These are phyloP conservation scores for Neoascochyta sp. DNA, from an alignment of 2,329 filamentous ascomycete genomes.

Conservation along the genomic window DNA sequence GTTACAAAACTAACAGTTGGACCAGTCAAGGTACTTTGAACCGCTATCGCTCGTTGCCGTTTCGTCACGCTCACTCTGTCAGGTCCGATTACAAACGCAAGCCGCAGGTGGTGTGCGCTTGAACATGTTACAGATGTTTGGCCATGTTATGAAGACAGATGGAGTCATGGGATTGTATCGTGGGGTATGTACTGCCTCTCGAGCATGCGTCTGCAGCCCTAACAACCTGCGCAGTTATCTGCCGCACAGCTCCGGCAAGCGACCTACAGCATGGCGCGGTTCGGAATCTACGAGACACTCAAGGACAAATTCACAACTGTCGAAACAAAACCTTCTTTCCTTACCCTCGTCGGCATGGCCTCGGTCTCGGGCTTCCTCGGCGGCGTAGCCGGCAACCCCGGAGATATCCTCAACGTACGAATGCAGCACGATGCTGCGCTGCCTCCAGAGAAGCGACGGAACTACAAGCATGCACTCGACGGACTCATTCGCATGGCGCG, in stretches of 20 bases:
- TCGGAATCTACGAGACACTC: slow-evolving; percentile 92
- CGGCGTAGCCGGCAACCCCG: slow-evolving; percentile 86
- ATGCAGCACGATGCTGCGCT: slow-evolving; percentile 94
- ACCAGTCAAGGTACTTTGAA: slow-evolving; percentile 44
- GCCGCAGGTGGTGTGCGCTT: slow-evolving; percentile 61
- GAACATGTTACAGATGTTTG: slow-evolving; percentile 81
- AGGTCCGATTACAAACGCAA: slow-evolving; percentile 88
- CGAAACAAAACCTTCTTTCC: slow-evolving; percentile 59
- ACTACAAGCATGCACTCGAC: slow-evolving; percentile 86
- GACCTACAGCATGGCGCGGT: slow-evolving; percentile 94
- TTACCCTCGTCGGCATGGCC: slow-evolving; percentile 77
- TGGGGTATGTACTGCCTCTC: slow-evolving; percentile 53
- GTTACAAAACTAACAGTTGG: slow-evolving; percentile 26
- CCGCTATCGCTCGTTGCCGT: slow-evolving; percentile 1
- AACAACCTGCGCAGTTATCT: slow-evolving; percentile 59
- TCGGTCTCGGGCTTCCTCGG: slow-evolving; percentile 81
- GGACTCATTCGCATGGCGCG: slow-evolving; percentile 83
- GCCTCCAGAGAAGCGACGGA: slow-evolving; percentile 67
- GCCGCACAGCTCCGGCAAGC: slow-evolving; percentile 86
- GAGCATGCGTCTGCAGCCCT: neutral
- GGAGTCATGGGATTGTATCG: slow-evolving; percentile 80
- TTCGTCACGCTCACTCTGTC: slow-evolving; percentile 17
- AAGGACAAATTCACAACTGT: slow-evolving; percentile 64
- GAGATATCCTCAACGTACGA: slow-evolving; percentile 93
- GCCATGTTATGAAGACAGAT: slow-evolving; percentile 72